Percentiles rank a stretch among this genome's conserved stretches.
These are phyloP conservation scores for Yamadazyma conglobata DNA, from an alignment of 1,139 yeast species.

Conservation along the genomic window DNA sequence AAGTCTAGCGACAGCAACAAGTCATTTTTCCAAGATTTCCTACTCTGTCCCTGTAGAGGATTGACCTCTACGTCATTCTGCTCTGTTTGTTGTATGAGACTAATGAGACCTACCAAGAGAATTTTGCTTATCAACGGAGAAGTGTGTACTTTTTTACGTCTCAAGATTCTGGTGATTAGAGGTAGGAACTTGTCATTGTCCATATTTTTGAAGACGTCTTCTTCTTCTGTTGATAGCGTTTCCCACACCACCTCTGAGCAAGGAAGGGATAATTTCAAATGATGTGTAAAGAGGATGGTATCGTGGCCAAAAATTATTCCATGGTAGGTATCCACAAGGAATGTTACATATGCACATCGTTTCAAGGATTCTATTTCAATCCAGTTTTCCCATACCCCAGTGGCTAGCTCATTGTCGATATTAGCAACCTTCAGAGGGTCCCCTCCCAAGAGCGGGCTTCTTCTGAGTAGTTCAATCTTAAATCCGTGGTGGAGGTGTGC, in stretches of 20 bases:
- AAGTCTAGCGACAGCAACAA: slow-evolving; percentile 56
- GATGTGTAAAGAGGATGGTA: slow-evolving; percentile 24
- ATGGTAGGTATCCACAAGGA: slow-evolving; percentile 26
- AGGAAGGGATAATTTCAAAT: slow-evolving; percentile 25
- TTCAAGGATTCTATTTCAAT: slow-evolving; percentile 28
- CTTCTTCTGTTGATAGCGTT: slow-evolving; percentile 9
- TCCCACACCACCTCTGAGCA: slow-evolving; percentile 29
- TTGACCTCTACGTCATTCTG: slow-evolving; percentile 55
- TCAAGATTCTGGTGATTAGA: slow-evolving; percentile 52
- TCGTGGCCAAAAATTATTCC: slow-evolving; percentile 29
- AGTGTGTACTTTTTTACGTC: slow-evolving; percentile 46
- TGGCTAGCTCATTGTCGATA: slow-evolving; percentile 10
- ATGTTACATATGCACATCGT: slow-evolving; percentile 25
- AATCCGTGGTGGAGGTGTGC: slow-evolving; percentile 72
- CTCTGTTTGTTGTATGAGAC: slow-evolving; percentile 67
- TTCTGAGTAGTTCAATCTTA: slow-evolving; percentile 60
- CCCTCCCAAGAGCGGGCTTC: slow-evolving; percentile 68
- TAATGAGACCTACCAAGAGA: slow-evolving; percentile 59
- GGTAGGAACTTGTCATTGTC: slow-evolving; percentile 36
- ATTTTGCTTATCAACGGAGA: slow-evolving; percentile 57
- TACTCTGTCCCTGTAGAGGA: slow-evolving; percentile 24
- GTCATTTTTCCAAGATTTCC: slow-evolving; percentile 54
- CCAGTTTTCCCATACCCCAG: slow-evolving; percentile 25
- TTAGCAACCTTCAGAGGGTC: slow-evolving; percentile 36
- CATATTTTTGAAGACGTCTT: slow-evolving; percentile 1